A percentile compares a stretch with the other conserved stretches of the same genome.
Evolutionary conservation across 345 rosid species (phyloP).

Genomic region (Populus deltoides): DNA sequence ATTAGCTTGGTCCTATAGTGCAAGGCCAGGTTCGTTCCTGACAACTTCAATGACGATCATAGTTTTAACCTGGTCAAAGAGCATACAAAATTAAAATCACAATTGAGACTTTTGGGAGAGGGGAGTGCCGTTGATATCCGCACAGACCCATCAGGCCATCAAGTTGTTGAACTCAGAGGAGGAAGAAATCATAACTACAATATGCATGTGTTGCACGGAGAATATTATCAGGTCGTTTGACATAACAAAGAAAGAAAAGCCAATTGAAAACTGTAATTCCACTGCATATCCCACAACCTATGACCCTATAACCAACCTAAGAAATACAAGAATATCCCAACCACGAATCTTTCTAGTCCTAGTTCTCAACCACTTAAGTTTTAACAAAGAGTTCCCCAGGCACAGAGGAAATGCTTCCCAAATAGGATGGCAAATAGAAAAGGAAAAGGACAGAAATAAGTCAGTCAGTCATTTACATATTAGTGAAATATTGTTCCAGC

Average conservation of each 20-base stretch:
- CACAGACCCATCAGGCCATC: neutral
- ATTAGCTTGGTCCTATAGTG: neutral
- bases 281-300: neutral
- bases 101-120: neutral
- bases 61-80: neutral
- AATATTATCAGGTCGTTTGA: neutral
- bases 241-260: too few species aligned
- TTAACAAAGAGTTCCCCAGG: neutral
- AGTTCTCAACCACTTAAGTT: neutral
- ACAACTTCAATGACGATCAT: neutral
- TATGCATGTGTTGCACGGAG: neutral
- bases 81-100: neutral
- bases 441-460: neutral
- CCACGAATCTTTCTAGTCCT: neutral
- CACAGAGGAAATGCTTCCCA: neutral
- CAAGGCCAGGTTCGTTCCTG: neutral
- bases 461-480: neutral
- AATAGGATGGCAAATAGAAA: neutral
- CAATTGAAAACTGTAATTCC: neutral
- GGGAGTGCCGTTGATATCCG: neutral
- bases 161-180: neutral
- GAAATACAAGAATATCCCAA: neutral
- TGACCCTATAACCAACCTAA: neutral
- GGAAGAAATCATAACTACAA: neutral
- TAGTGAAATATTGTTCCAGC: neutral